Percentiles rank a stretch among this genome's conserved stretches.
These are phyloP conservation scores for Cordyceps javanica DNA, from an alignment of 2,329 filamentous ascomycete species.

Conservation along the genomic window DNA sequence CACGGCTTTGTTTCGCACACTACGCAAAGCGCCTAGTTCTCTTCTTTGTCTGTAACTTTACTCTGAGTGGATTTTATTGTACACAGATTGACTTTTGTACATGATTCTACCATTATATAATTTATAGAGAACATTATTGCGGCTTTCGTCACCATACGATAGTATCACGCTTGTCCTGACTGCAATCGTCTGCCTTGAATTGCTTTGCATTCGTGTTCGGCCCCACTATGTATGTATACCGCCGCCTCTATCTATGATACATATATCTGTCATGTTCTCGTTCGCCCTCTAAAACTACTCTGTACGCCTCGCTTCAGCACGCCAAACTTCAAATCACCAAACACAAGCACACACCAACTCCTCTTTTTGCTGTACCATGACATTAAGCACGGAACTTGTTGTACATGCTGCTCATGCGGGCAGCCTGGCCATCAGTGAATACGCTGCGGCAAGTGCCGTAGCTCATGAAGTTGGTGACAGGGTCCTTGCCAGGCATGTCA, in stretches of 20 bases:
- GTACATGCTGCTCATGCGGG: conserved; percentile 12
- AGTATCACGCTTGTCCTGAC: too few relatives aligned
- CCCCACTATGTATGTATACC: too few relatives aligned
- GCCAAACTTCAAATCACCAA: background rate
- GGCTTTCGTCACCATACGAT: too few relatives aligned
- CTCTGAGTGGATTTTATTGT: too few relatives aligned
- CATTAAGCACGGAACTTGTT: conserved; percentile 6
- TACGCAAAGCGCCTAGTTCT: too few relatives aligned
- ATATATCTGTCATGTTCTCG: background rate
- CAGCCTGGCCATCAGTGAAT: conserved; percentile 13
- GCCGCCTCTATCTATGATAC: background rate
- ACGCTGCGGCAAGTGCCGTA: conserved; percentile 12
- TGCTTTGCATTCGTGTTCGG: too few relatives aligned
- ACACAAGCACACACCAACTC: background rate
- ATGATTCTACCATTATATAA: too few relatives aligned
- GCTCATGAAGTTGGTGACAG: conserved; percentile 16
- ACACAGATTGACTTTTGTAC: too few relatives aligned
- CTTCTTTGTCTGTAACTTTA: background rate
- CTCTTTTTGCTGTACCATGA: too few relatives aligned
- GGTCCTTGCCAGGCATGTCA: conserved; percentile 11
- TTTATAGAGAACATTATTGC: too few relatives aligned
- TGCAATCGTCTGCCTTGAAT: too few relatives aligned
- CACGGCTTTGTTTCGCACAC: background rate
- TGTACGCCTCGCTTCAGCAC: background rate
- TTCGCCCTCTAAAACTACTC: background rate